These are phyloP conservation scores for Fusarium solani-melongenae DNA, from an alignment of 2,329 filamentous ascomycete genomes.

Conservation along the genomic window DNA sequence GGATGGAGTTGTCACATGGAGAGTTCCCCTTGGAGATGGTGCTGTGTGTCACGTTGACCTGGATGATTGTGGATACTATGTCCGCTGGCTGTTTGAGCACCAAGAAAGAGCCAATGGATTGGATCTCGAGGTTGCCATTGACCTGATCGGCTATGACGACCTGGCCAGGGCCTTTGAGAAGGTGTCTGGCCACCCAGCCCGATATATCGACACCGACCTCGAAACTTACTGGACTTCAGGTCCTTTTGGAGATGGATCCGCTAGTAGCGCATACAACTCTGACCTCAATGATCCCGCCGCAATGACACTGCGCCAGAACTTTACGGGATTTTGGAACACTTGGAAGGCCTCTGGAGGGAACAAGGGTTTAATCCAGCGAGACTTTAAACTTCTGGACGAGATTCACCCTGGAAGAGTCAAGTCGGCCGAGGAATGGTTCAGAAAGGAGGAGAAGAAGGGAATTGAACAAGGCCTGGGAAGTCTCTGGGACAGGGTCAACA, in stretches of 20 bases:
- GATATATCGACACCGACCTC: background rate
- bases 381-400: conserved; percentile 20
- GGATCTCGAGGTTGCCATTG: conserved; percentile 16
- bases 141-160: conserved; percentile 5
- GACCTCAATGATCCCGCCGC: background rate
- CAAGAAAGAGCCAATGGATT: background rate
- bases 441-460: conserved; percentile 29
- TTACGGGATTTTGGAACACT: conserved; percentile 23
- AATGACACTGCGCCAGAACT: conserved; percentile 15
- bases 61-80: conserved; percentile 28
- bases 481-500: background rate
- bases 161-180: conserved; percentile 16
- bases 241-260: accelerated
- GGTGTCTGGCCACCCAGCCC: conserved; percentile 17
- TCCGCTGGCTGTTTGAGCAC: conserved; percentile 18
- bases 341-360: conserved; percentile 14
- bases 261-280: conserved; percentile 2
- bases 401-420: conserved; percentile 20
- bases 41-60: conserved; percentile 11
- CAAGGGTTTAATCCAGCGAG: conserved; percentile 3
- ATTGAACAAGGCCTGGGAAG: conserved; percentile 45
- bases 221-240: background rate
- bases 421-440: conserved; percentile 14
- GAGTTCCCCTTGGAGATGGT: conserved; percentile 7
- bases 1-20: conserved; percentile 23